Base-by-base conservation (phyloP, 225 moss, liverwort and hornwort genomes). In the Antitrichia curtipendula region DNA sequence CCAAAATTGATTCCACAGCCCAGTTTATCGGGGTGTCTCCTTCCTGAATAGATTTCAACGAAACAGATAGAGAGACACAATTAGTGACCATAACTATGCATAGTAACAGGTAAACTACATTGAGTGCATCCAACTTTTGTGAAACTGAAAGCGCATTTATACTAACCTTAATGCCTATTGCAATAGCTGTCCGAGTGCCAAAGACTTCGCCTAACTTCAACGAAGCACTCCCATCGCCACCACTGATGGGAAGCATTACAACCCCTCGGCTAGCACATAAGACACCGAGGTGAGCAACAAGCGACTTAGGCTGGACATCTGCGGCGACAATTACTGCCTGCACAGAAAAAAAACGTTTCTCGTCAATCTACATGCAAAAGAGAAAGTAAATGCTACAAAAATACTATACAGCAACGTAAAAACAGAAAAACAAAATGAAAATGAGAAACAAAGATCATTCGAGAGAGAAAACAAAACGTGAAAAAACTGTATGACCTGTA, bases 141-240 rank as follows among this genome's bases (percentile, higher is more conserved):
- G 62, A 34, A 58, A 43, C 45, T 57, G 36, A 58, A 69, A 57
- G 36, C 36, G 45, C 38, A 66, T 47, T 38, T 13, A 10, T 53
- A 57, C 93, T 38, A 22, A 96, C 96, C 96, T 96, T 96, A 49
- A 96, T 90, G 89, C 96, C 96, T 80, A 96, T 66, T 78, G 93
- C 96, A 87, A 93, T 89, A 50, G 95, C 96, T 65, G 96, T 92
- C 52, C 94, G 94, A 54, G 95, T 88, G 78, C 96, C 95, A 43
- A 96, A 84, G 38, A 95, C 84, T 84, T 92, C 90, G 61, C 96
- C 96, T 27, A 96, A 88, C 41, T 93, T 94, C 93, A 95, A 88
- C 32, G 96, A 96, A 47, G 95, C 96, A 73, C 91, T 89, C 41
- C 95, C 94, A 75, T 94, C 92, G 61, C 89, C 93, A 85, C 93